Evolutionary conservation across 805 yeast genomes (phyloP).

Genomic region (Hermanozyma aechmeae): DNA sequence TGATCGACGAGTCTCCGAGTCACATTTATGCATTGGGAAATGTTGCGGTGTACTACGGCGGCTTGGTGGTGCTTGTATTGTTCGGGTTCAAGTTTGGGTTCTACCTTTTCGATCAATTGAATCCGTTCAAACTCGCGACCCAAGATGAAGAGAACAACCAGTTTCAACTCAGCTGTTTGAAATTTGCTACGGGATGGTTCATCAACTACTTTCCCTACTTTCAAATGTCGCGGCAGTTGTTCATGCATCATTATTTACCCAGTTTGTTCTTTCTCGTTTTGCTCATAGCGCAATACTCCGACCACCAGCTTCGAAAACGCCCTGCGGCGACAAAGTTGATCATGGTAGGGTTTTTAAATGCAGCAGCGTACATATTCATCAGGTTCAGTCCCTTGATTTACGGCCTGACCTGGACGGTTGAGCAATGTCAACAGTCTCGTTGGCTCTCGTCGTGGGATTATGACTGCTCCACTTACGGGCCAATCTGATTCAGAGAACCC

Average conservation of each 20-base stretch:
- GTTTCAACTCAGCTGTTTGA: constrained; percentile 17
- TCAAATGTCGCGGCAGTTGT: constrained; percentile 26
- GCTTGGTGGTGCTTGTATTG: constrained; percentile 24
- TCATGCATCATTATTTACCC: constrained; percentile 40
- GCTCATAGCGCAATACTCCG: constrained; percentile 34
- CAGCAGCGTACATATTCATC: constrained; percentile 16
- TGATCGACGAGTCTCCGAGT: constrained; percentile 14
- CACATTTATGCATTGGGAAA: constrained; percentile 60
- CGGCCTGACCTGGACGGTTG: constrained; percentile 37
- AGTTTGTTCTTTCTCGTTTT: constrained; percentile 42
- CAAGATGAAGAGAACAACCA: constrained; percentile 7
- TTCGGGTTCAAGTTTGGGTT: constrained; percentile 10
- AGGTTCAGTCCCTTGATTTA: constrained; percentile 34
- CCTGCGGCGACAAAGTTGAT: constrained; percentile 16
- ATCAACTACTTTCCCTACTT: constrained; percentile 52
- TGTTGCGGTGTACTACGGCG: constrained; percentile 44
- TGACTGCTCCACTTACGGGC: constrained; percentile 21
- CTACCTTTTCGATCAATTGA: constrained; percentile 15
- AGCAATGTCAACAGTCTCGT: constrained; percentile 26
- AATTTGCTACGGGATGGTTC: constrained; percentile 46
- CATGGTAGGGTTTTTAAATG: constrained; percentile 9
- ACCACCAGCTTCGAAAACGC: constrained; percentile 24
- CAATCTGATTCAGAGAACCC: not conserved
- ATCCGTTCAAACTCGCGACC: constrained; percentile 18
- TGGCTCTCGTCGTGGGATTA: constrained; percentile 36